Base-by-base conservation (phyloP, 1,284 basidiomycete genomes). In the Cronartium quercuum region DNA sequence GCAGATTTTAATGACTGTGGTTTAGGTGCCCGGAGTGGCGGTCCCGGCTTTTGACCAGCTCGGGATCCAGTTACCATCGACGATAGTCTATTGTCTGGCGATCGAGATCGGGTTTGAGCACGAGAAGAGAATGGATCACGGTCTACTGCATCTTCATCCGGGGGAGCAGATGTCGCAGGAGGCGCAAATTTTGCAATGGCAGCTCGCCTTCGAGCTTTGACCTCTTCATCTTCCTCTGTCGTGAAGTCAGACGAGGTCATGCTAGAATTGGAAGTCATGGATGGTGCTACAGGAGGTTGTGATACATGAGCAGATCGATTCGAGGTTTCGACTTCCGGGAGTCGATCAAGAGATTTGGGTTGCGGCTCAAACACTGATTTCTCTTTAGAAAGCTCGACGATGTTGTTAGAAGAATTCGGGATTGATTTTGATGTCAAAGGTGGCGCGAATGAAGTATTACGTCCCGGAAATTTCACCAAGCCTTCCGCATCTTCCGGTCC, bases 121-220 rank as follows among this genome's bases (percentile, higher is more conserved):
- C 71, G 64, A 47, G 61, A 74, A 38, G 71, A 61, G 40, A 74
- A 74, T 15, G 71, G 64, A 29, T 74, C 71, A 7, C 64, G 71
- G 4, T 38, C 58, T 13, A 7, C 15, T 13, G 15, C 24, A 37
- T 61, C 58, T 2, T 34, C n/a, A 6, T 38, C 21, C 18, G 42
- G 60, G 21, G 15, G 12, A 24, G 29, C 5, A 41, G 24, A 34
- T 9, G 7, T 13, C 38, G 67, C 41, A 7, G 71, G 37, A 1
- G 71, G 71, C 21, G 71, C 71, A 61, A 74, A 74, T 47, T 66
- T 66, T 15, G 71, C 71, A 15, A 74, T 74, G 13, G 55, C 64
- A 34, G 64, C 71, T 18, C 71, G 44, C 15, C 71, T 38, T 41
- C 34, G 34, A 15, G 51, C 37, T 7, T 55, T 57, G 21, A 58